Evolutionary conservation across 257 asterid genomes (phyloP).

Genomic region (Ilex asprella): DNA sequence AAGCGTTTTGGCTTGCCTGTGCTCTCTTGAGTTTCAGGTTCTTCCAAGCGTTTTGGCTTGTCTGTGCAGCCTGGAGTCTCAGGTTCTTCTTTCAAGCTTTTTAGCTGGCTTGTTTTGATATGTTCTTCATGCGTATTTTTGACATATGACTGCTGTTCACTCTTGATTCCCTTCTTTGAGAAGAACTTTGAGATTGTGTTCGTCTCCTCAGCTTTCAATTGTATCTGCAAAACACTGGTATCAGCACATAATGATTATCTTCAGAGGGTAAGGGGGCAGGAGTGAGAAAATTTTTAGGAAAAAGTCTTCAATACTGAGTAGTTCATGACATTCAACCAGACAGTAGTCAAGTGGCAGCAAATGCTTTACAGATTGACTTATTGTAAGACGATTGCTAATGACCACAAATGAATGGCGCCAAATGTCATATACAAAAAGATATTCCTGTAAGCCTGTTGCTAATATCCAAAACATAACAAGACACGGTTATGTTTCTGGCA

Average conservation of each 20-base stretch:
- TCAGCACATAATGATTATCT: not conserved
- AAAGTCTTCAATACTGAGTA: not conserved
- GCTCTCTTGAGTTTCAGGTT: constrained; percentile 1
- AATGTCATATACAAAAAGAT: too few species aligned
- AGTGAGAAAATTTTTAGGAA: not conserved
- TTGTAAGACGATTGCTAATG: too few species aligned
- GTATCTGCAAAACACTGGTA: constrained; percentile 27
- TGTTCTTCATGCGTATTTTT: constrained; percentile 26
- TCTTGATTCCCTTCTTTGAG: constrained; percentile 39
- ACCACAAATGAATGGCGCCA: not conserved
- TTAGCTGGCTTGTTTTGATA: constrained; percentile 19
- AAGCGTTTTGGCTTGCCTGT: constrained; percentile 20
- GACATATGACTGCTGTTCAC: constrained; percentile 22
- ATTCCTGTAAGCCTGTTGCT: too few species aligned
- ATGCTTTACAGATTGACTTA: not conserved
- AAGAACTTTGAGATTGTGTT: constrained; percentile 71
- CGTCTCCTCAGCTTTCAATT: constrained; percentile 55
- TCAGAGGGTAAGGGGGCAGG: not conserved
- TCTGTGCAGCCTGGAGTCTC: constrained; percentile 14
- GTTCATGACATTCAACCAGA: not conserved
- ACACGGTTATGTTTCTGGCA: too few species aligned
- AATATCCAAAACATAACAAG: too few species aligned
- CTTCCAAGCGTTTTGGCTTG: not conserved
- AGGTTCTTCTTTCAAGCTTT: constrained; percentile 33
- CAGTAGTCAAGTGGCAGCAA: not conserved